Conservation (phyloP, 2,329 filamentous ascomycete genomes). For the Fusarium metavorans region DNA sequence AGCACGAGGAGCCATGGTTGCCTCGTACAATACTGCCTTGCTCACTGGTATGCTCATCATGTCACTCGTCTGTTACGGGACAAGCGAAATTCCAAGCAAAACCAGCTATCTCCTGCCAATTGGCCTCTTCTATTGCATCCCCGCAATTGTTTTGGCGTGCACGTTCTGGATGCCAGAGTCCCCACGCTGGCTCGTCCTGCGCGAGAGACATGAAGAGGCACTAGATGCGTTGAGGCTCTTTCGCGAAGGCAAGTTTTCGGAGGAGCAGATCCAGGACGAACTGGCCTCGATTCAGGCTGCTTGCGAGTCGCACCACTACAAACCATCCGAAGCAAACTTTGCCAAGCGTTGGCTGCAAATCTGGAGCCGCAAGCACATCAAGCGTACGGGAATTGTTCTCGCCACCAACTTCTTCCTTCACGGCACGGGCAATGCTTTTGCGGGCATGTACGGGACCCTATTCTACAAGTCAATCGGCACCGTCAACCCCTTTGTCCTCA, state of each 20-base stretch:
- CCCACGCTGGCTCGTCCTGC: slow-evolving; percentile 47
- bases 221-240: slow-evolving; percentile 39
- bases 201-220: slow-evolving; percentile 46
- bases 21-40: slow-evolving; percentile 46
- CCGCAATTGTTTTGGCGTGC: slow-evolving; percentile 41
- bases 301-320: background rate
- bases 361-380: slow-evolving; percentile 36
- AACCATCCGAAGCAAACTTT: background rate
- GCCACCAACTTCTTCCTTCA: slow-evolving; percentile 49
- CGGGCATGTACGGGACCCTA: slow-evolving; percentile 47
- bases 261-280: slow-evolving; percentile 41
- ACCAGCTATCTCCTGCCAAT: slow-evolving; percentile 50
- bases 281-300: slow-evolving; percentile 10
- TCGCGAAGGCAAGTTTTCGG: slow-evolving; percentile 37
- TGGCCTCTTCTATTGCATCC: slow-evolving; percentile 50
- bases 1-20: slow-evolving; percentile 47
- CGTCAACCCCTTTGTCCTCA: slow-evolving; percentile 45
- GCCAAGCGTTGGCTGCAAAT: slow-evolving; percentile 38
- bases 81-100: slow-evolving; percentile 45
- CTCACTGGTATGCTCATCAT: slow-evolving; percentile 39
- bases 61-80: slow-evolving; percentile 44
- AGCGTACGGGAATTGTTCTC: slow-evolving; percentile 42
- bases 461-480: slow-evolving; percentile 46
- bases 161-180: slow-evolving; percentile 32
- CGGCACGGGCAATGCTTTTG: slow-evolving; percentile 46